These are phyloP conservation scores for Mycena chlorophos DNA, from an alignment of 768 basidiomycete species.

Conservation along the genomic window DNA sequence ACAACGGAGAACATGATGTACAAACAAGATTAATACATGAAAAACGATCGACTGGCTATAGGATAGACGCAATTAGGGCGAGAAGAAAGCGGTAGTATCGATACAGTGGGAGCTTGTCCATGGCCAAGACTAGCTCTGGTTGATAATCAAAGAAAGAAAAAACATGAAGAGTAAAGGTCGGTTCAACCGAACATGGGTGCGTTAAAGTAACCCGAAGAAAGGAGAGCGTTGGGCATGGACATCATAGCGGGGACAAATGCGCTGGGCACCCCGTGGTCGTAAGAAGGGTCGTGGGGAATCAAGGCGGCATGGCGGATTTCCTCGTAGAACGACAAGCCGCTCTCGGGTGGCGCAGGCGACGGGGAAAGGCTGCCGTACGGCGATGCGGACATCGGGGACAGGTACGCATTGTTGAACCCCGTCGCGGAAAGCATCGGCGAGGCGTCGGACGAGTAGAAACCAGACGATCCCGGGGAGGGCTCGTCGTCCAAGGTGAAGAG, in stretches of 20 bases:
- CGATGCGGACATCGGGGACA: conserved; percentile 4
- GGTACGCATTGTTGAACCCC: too few relatives aligned
- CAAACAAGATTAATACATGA: conserved; percentile 17
- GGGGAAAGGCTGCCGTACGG: conserved; percentile 10
- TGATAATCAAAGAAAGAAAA: too few relatives aligned
- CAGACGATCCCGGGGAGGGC: background rate
- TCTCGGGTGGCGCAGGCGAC: conserved; percentile 5
- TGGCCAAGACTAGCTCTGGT: too few relatives aligned
- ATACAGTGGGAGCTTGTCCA: conserved; percentile 17
- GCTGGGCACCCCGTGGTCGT: conserved; percentile 6
- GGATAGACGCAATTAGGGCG: conserved; percentile 12
- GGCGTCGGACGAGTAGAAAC: conserved; percentile 16
- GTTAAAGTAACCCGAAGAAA: conserved; percentile 5
- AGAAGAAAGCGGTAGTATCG: conserved; percentile 6
- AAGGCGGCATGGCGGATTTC: background rate
- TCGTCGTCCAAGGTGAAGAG: conserved; percentile 13
- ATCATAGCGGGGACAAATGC: conserved; percentile 14
- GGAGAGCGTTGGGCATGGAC: background rate
- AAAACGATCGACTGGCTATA: conserved; percentile 23
- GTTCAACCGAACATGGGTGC: conserved; percentile 9
- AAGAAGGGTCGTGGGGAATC: background rate
- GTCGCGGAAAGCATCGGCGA: conserved; percentile 2
- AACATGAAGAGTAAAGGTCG: background rate
- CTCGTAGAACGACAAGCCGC: background rate
- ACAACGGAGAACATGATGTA: conserved; percentile 13